Conservation (phyloP, 225 moss, liverwort and hornwort genomes). For the Rhytidiadelphus loreus region DNA sequence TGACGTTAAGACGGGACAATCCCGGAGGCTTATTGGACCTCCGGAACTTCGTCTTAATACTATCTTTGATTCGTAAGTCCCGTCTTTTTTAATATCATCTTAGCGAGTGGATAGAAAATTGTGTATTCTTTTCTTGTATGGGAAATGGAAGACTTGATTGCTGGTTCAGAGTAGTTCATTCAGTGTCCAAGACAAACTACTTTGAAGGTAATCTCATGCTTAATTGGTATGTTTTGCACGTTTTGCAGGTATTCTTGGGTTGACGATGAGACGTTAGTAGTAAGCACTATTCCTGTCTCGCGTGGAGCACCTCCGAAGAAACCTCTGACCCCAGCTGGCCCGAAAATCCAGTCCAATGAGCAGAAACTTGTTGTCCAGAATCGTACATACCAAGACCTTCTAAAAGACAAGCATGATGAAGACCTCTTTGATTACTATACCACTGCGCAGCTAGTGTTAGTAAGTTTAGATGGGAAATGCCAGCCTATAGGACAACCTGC, state of each 20-base stretch:
- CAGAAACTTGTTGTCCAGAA: conserved; percentile 67
- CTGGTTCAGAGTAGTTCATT: not conserved
- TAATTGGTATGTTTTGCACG: not conserved
- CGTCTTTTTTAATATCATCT: not conserved
- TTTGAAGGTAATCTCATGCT: not conserved
- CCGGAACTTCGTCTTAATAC: conserved; percentile 31
- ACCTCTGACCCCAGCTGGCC: conserved; percentile 72
- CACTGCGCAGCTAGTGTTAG: conserved; percentile 53
- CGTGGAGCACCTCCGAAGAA: conserved; percentile 62
- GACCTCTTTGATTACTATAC: conserved; percentile 85
- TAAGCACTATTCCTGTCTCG: conserved; percentile 49
- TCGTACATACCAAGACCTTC: conserved; percentile 88
- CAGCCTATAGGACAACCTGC: conserved; percentile 56
- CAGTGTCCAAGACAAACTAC: not conserved
- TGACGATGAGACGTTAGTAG: conserved; percentile 64
- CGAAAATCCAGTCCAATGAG: conserved; percentile 90
- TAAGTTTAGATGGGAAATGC: conserved; percentile 46
- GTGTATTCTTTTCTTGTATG: not conserved
- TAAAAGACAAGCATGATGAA: conserved; percentile 87
- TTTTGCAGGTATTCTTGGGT: conserved; percentile 86
- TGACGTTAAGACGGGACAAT: conserved; percentile 32
- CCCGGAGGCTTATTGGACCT: conserved; percentile 31
- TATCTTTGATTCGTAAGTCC: conserved; percentile 42
- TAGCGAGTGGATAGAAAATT: not conserved
- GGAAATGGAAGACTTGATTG: not conserved